Evolutionary conservation across 2,329 filamentous ascomycete species (phyloP).

Genomic region (Colletotrichum cuscutae): DNA sequence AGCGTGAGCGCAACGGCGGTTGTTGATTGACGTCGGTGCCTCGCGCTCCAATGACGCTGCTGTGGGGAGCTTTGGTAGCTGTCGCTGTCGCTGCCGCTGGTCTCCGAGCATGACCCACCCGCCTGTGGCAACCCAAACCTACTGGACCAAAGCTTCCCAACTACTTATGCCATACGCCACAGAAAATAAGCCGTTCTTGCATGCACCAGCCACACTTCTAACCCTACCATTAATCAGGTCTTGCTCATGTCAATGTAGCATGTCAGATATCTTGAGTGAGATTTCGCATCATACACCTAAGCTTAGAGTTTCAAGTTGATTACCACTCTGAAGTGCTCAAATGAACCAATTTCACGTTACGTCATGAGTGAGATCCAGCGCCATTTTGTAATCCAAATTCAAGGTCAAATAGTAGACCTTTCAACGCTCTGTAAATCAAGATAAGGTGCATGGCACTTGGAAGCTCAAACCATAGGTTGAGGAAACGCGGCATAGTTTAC

Average conservation of each 20-base stretch:
- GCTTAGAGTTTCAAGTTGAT: too few species aligned
- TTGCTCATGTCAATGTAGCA: not conserved
- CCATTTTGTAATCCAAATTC: too few species aligned
- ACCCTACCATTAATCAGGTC: not conserved
- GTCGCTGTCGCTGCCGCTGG: constrained; percentile 15
- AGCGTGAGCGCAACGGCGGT: not conserved
- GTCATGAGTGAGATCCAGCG: too few species aligned
- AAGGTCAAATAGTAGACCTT: too few species aligned
- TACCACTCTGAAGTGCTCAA: too few species aligned
- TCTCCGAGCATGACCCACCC: not conserved
- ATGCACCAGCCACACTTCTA: not conserved
- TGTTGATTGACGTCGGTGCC: constrained; percentile 30
- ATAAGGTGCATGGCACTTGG: too few species aligned
- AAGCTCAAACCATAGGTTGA: too few species aligned
- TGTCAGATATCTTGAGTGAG: not conserved
- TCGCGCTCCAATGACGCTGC: constrained; percentile 41
- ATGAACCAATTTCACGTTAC: too few species aligned
- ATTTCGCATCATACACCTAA: too few species aligned
- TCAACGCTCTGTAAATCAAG: too few species aligned
- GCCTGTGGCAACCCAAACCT: not conserved
- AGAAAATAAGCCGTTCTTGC: not conserved
- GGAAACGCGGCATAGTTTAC: too few species aligned
- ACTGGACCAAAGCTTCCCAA: not conserved
- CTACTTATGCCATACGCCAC: not conserved
- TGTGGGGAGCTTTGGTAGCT: constrained; percentile 37